Evolutionary conservation across 257 asterid species (phyloP).

Genomic region (Echites panduratus): DNA sequence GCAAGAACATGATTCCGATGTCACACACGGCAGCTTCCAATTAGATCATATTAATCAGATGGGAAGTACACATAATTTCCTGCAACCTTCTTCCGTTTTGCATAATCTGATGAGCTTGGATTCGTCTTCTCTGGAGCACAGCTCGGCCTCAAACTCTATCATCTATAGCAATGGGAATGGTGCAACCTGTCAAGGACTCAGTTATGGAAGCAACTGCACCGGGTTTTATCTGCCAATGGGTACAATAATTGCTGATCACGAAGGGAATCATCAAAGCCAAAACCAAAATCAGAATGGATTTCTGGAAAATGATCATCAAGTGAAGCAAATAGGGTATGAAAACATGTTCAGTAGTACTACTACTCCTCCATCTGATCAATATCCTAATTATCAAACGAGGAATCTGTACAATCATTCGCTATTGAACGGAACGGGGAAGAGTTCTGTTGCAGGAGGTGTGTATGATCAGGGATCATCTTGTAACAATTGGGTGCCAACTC

Average conservation of each 20-base stretch:
- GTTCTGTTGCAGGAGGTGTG: not conserved
- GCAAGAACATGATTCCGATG: constrained; percentile 39
- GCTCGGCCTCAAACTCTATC: constrained; percentile 22
- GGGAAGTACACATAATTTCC: constrained; percentile 36
- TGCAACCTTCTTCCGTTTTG: constrained; percentile 34
- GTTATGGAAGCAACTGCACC: constrained; percentile 18
- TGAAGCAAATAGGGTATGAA: constrained; percentile 26
- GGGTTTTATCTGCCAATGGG: constrained; percentile 32
- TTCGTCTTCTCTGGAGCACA: constrained; percentile 35
- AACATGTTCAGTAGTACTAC: constrained; percentile 21
- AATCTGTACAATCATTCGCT: constrained; percentile 33
- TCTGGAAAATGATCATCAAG: constrained; percentile 19
- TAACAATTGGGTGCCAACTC: constrained; percentile 36
- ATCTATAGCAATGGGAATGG: constrained; percentile 7
- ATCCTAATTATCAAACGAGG: constrained; percentile 19
- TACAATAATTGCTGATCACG: constrained; percentile 15
- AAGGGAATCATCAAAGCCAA: constrained; percentile 28
- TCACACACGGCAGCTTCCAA: constrained; percentile 7
- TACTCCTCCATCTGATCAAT: not conserved
- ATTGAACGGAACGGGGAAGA: constrained; percentile 13
- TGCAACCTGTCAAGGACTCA: constrained; percentile 15
- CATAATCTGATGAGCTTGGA: constrained; percentile 50
- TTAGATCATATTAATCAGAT: constrained; percentile 26
- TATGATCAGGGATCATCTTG: constrained; percentile 33
- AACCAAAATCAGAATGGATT: constrained; percentile 29